phyloP scores from a whole-genome alignment of 2,329 filamentous ascomycete genomes.

The Pseudopithomyces maydicus region DNA sequence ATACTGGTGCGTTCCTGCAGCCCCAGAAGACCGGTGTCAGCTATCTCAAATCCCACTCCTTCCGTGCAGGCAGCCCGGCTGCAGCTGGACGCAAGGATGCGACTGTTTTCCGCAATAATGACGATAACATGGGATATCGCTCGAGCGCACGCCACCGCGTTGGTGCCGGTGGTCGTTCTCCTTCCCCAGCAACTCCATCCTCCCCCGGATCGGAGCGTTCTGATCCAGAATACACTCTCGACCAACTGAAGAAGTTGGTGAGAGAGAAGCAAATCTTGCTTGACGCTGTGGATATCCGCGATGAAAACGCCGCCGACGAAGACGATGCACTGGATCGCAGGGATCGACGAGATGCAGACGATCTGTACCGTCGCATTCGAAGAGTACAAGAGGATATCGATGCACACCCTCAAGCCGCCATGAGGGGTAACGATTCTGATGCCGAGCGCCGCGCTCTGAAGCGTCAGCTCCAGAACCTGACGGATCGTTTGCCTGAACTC shows the following conservation, averaged over 20 bases:
- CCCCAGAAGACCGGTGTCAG: constrained; percentile 98
- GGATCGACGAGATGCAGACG: constrained; percentile 90
- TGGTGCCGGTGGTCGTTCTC: constrained; percentile 70
- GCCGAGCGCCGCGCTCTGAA: constrained; percentile 86
- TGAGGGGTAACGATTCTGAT: constrained; percentile 71
- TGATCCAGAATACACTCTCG: constrained; percentile 77
- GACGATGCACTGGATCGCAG: constrained; percentile 90
- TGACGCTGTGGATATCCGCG: constrained; percentile 94
- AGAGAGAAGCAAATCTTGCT: constrained; percentile 92
- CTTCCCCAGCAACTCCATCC: constrained; percentile 71
- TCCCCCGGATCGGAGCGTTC: constrained; percentile 64
- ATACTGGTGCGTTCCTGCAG: constrained; percentile 84
- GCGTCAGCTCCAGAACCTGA: constrained; percentile 85
- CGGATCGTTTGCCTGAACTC: constrained; percentile 87
- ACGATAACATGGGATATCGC: constrained; percentile 85
- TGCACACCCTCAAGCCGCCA: constrained; percentile 77
- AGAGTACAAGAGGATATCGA: constrained; percentile 95
- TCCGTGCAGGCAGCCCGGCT: constrained; percentile 68
- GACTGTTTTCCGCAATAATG: constrained; percentile 95
- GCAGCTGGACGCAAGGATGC: constrained; percentile 81
- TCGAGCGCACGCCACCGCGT: constrained; percentile 90
- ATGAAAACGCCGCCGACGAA: constrained; percentile 87
- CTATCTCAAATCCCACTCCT: constrained; percentile 94
- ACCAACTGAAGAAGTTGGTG: constrained; percentile 91
- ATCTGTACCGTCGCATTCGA: constrained; percentile 89